Conservation (phyloP, 2,329 filamentous ascomycete genomes). For the Penicillium verrucosum region DNA sequence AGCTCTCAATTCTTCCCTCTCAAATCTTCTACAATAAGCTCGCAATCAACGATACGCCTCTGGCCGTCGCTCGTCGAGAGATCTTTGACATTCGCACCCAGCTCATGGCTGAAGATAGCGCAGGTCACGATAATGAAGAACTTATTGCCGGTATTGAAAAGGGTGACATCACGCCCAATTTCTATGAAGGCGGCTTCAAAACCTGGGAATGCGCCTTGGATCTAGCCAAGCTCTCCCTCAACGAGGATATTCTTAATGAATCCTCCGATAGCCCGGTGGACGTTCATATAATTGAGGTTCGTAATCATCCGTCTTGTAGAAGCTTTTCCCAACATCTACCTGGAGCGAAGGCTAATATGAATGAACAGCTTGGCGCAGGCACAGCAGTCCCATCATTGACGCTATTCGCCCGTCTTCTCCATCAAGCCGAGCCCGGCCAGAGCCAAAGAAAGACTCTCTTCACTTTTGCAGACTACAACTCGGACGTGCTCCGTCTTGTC, state of each 20-base stretch:
- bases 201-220: conserved; percentile 66
- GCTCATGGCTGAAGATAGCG: conserved; percentile 57
- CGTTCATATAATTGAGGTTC: conserved; percentile 44
- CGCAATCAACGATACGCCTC: conserved; percentile 35
- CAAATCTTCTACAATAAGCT: conserved; percentile 59
- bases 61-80: conserved; percentile 54
- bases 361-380: conserved; percentile 58
- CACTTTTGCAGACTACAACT: conserved; percentile 62
- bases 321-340: neutral
- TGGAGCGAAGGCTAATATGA: neutral
- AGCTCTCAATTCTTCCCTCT: conserved; percentile 57
- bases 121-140: conserved; percentile 43
- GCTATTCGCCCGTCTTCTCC: conserved; percentile 52
- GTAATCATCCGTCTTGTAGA: conserved; percentile 5
- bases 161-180: conserved; percentile 56
- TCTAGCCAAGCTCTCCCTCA: conserved; percentile 45
- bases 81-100: conserved; percentile 63
- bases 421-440: conserved; percentile 17
- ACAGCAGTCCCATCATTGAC: conserved; percentile 57
- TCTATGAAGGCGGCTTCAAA: conserved; percentile 68
- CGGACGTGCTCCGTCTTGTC: conserved; percentile 56
- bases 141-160: conserved; percentile 50
- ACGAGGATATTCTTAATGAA: conserved; percentile 16
- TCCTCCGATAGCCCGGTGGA: conserved; percentile 12
- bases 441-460: conserved; percentile 43